These are phyloP conservation scores for Sextonia rubra DNA, from an alignment of 164 flowering plant genomes.

Conservation along the genomic window DNA sequence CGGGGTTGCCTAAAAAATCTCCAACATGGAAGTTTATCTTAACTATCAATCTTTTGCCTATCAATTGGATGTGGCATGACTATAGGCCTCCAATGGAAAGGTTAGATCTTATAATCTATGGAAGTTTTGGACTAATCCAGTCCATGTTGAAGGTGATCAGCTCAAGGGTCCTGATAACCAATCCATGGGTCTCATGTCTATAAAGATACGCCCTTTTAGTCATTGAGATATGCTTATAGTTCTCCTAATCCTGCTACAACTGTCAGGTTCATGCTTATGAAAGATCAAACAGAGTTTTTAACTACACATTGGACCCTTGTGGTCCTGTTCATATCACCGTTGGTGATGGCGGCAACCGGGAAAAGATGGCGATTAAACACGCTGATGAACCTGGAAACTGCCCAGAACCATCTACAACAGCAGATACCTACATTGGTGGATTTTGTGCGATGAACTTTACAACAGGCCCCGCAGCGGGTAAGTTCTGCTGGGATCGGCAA, in stretches of 20 bases:
- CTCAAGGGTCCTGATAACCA: too few species aligned
- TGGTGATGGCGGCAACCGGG: conserved; percentile 89
- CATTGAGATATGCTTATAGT: too few species aligned
- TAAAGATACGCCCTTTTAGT: too few species aligned
- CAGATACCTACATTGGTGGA: conserved; percentile 67
- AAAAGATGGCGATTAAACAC: conserved; percentile 66
- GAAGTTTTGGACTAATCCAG: too few species aligned
- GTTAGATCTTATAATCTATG: too few species aligned
- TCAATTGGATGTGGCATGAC: too few species aligned
- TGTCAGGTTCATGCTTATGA: conserved; percentile 93
- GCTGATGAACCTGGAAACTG: conserved; percentile 91
- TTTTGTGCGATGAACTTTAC: conserved; percentile 80
- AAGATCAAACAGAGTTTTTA: conserved; percentile 86
- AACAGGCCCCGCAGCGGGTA: conserved; percentile 76
- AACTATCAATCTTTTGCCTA: too few species aligned
- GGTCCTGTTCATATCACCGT: conserved; percentile 79
- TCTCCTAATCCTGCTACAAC: background rate
- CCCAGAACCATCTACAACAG: conserved; percentile 70
- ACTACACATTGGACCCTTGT: conserved; percentile 83
- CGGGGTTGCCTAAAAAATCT: too few species aligned
- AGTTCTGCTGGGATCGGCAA: conserved; percentile 90
- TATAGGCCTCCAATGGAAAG: too few species aligned
- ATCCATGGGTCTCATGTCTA: too few species aligned
- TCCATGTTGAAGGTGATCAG: too few species aligned
- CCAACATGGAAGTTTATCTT: too few species aligned